Evolutionary conservation across 2,329 filamentous ascomycete species (phyloP).

Genomic region (Esteya vermicola): DNA sequence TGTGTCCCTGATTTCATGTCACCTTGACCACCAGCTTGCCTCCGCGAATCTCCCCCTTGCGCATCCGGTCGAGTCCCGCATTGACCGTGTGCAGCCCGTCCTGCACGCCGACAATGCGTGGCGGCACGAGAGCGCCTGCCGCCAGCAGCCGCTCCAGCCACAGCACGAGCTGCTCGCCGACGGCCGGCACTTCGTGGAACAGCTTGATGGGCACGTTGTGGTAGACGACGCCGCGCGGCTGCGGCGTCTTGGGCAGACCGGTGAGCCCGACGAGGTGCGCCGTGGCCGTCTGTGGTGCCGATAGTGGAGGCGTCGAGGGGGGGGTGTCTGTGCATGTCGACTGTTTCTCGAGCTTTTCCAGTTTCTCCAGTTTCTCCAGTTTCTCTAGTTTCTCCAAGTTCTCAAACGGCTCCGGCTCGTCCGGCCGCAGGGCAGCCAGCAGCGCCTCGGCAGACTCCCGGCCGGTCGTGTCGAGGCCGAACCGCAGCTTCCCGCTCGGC

Average conservation of each 20-base stretch:
- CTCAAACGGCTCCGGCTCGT: too few species aligned
- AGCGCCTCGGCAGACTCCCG: conserved; percentile 47
- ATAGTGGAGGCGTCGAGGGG: conserved; percentile 21
- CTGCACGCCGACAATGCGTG: conserved; percentile 50
- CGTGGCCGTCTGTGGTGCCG: conserved; percentile 22
- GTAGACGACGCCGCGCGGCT: conserved; percentile 30
- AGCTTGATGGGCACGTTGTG: conserved; percentile 63
- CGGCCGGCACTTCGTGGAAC: conserved; percentile 51
- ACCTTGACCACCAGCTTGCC: conserved; percentile 49
- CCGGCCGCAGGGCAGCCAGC: conserved; percentile 32
- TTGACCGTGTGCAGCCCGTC: conserved; percentile 55
- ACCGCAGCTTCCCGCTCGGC: conserved; percentile 34
- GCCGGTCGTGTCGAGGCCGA: conserved; percentile 55
- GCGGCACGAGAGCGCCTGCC: conserved; percentile 36
- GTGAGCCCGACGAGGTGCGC: conserved; percentile 54
- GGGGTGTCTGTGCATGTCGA: conserved; percentile 10
- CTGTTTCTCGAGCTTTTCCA: too few species aligned
- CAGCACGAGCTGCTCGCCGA: conserved; percentile 46
- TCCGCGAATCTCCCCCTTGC: conserved; percentile 51
- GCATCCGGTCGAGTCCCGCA: conserved; percentile 48
- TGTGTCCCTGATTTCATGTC: too few species aligned
- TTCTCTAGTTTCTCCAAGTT: too few species aligned
- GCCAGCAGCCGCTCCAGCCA: conserved; percentile 57
- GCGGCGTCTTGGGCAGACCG: conserved; percentile 49
- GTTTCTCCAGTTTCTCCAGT: too few species aligned